Conservation (phyloP, 345 rosid genomes). For the Trapa incisa region DNA sequence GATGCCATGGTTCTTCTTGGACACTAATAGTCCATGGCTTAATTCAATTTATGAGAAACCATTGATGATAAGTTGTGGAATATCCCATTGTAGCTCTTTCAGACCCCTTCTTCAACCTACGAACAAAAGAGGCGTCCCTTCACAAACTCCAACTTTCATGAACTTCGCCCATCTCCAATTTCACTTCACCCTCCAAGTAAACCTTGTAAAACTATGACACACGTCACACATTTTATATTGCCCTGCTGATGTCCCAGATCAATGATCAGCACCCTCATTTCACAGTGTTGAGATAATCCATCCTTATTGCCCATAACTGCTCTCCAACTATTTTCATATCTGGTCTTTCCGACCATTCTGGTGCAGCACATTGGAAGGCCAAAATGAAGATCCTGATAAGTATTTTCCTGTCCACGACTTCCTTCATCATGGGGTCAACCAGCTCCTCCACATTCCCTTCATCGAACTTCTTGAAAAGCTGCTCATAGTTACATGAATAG, state of each 20-base stretch:
- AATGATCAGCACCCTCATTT: slow-evolving; percentile 14
- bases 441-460: slow-evolving; percentile 44
- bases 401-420: slow-evolving; percentile 30
- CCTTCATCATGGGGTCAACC: slow-evolving; percentile 58
- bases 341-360: slow-evolving; percentile 56
- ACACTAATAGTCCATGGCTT: background rate
- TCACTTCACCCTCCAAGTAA: background rate
- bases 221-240: background rate
- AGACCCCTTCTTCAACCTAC: background rate
- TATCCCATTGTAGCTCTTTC: background rate
- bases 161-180: background rate
- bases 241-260: background rate
- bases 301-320: slow-evolving; percentile 81
- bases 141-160: background rate
- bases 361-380: slow-evolving; percentile 90
- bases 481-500: slow-evolving; percentile 5
- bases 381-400: slow-evolving; percentile 53
- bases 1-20: background rate
- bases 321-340: slow-evolving; percentile 78
- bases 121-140: background rate
- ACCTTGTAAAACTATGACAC: background rate
- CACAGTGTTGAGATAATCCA: slow-evolving; percentile 44
- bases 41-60: background rate
- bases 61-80: background rate
- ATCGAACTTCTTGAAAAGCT: slow-evolving; percentile 63